phyloP scores from a whole-genome alignment of 2,329 filamentous ascomycete species.

The Aaosphaeria arxii region DNA sequence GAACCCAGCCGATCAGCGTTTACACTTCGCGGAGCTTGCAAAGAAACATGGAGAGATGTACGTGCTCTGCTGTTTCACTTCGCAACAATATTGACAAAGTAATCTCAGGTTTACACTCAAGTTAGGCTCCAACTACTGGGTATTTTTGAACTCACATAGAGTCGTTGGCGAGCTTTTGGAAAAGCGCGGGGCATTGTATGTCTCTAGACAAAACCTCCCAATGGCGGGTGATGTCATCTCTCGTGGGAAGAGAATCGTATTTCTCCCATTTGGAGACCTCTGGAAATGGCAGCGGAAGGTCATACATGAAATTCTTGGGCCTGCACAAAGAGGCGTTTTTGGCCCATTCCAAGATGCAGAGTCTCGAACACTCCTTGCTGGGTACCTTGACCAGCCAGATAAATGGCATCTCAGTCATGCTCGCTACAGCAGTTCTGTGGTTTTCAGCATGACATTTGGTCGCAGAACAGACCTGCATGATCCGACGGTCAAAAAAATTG shows the following conservation, averaged over 20 bases:
- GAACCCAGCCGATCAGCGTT: conserved; percentile 9
- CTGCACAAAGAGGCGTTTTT: conserved; percentile 18
- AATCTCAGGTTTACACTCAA: conserved; percentile 10
- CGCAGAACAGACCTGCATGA: too few relatives aligned
- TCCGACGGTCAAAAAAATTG: conserved; percentile 4
- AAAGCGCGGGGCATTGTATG: conserved; percentile 14
- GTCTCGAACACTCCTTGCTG: conserved; percentile 21
- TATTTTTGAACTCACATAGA: conserved; percentile 16
- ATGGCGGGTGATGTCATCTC: conserved; percentile 24
- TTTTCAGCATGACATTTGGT: conserved; percentile 34
- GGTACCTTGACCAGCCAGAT: conserved; percentile 21
- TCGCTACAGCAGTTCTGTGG: conserved; percentile 28
- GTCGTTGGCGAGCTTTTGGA: conserved; percentile 13
- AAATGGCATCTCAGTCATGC: conserved; percentile 22
- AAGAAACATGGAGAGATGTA: conserved; percentile 18
- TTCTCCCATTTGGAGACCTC: conserved; percentile 25
- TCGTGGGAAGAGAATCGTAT: conserved; percentile 23
- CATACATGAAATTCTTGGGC: conserved; percentile 31
- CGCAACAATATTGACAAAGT: neutral
- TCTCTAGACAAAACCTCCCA: conserved; percentile 12
- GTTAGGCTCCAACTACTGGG: conserved; percentile 9
- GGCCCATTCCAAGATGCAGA: conserved; percentile 32
- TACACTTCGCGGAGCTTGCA: conserved; percentile 10
- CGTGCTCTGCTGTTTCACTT: conserved; percentile 2
- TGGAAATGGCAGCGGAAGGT: conserved; percentile 29